phyloP scores from a whole-genome alignment of 305 asterid species.

The Fraxinus xanthoxyloides region DNA sequence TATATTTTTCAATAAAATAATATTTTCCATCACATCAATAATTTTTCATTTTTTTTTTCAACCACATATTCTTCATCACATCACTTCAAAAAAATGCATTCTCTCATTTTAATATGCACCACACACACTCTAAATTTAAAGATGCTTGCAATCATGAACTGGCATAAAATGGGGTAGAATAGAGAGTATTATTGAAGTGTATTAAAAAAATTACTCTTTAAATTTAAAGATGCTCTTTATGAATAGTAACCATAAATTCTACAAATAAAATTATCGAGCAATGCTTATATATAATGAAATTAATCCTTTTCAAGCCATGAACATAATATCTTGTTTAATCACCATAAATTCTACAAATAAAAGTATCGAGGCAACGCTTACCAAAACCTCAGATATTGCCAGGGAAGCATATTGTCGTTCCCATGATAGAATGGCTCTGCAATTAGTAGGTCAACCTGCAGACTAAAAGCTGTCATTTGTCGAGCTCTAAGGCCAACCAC shows the following conservation, averaged over 20 bases:
- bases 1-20: no score
- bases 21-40: no score
- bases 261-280: background rate
- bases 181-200: no score
- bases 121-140: no score
- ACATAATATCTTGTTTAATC: background rate
- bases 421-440: slow-evolving; percentile 94
- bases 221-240: background rate
- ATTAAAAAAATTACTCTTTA: no score
- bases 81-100: no score
- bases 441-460: slow-evolving; percentile 71
- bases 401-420: slow-evolving; percentile 68
- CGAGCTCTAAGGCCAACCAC: slow-evolving; percentile 10
- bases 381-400: slow-evolving; percentile 95
- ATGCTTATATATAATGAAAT: background rate
- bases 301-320: background rate
- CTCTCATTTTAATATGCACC: no score
- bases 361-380: slow-evolving; percentile 27
- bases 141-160: background rate
- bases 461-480: slow-evolving; percentile 4
- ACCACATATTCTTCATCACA: no score
- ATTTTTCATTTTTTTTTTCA: no score
- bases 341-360: slow-evolving; percentile 4
- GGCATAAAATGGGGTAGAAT: no score
- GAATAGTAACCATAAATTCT: background rate